Evolutionary conservation across 2,329 filamentous ascomycete genomes (phyloP), one percentile per base, ranked within the genome.

Genomic region (Neofusicoccum cordaticola): DNA sequence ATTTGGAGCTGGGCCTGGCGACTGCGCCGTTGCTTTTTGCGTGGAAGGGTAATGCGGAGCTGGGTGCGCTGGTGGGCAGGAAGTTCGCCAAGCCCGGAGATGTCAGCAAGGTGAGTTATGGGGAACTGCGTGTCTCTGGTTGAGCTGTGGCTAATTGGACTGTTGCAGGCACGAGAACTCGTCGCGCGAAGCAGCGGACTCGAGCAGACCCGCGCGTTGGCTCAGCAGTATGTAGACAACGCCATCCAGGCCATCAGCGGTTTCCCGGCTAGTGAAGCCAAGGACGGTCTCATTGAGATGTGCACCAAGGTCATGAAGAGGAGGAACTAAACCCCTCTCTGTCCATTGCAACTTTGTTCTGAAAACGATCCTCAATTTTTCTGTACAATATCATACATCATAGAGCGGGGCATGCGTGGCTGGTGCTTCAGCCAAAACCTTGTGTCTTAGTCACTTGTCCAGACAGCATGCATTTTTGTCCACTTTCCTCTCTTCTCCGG

Each of bases 191-290:
- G 91, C 75, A 87, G 95, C 71, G 95, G 95, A 17, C 88, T 99
- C 52, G 91, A 97, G 76, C 92, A 97, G 78, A 99, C 95, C 1
- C 87, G 93, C 70, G 91, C 90, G 7, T 83, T 99, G 35, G 95
- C 95, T 1, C 90, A 96, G 75, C 91, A 96, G 71, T 99, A 97
- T 76, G 89, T 90, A 44, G 90, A 95, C 73, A 91, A 91, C 74
- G 95, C 95, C 34, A 90, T 96, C 66, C 85, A 87, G 4, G 91
- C 93, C n/a, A 91, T 99, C 72, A 84, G 85, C 68, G 80, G 82
- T 51, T 97, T 99, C 78, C 95, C 95, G 6, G 89, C 93, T n/a
- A 94, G 93, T 75, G 94, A 98, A 69, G 95, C 95, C 65, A 98
- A 97, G 81, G 86, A 90, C 35, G 94, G 94, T 0, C 82, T 99